Percentiles rank a stretch among this genome's conserved stretches.
Evolutionary conservation across 1,284 basidiomycete genomes (phyloP).

Genomic region (Anthracocystis walkeri): DNA sequence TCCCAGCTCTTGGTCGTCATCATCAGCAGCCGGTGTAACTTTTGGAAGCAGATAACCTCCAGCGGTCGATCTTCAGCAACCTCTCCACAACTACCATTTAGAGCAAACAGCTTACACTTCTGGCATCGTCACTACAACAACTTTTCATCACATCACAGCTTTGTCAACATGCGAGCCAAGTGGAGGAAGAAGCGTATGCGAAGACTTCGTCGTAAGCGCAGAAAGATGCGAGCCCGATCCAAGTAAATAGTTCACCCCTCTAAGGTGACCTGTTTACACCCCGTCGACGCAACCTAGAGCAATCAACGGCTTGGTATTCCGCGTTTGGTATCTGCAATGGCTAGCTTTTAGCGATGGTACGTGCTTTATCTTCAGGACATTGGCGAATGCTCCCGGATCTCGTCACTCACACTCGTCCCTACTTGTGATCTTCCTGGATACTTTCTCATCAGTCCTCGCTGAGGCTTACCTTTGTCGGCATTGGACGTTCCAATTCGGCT

Average conservation of each 20-base stretch:
- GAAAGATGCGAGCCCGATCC: conserved; percentile 68
- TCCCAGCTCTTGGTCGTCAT: conserved; percentile 10
- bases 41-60: neutral
- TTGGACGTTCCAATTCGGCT: conserved; percentile 22
- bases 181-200: conserved; percentile 69
- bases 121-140: neutral
- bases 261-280: conserved; percentile 29
- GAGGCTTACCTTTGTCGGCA: conserved; percentile 11
- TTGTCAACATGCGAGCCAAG: conserved; percentile 65
- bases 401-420: conserved; percentile 6
- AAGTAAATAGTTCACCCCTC: conserved; percentile 58
- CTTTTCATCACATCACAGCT: conserved; percentile 22
- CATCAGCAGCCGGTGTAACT: conserved; percentile 4
- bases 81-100: neutral
- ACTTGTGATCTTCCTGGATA: neutral
- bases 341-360: conserved; percentile 35
- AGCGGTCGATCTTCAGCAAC: conserved; percentile 15
- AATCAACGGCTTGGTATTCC: conserved; percentile 23
- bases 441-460: conserved; percentile 22
- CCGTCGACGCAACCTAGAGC: conserved; percentile 24
- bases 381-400: neutral
- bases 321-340: conserved; percentile 18
- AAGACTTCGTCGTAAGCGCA: conserved; percentile 67
- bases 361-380: conserved; percentile 4
- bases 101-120: conserved; percentile 29